These are phyloP conservation scores for Vigna angularis DNA, from an alignment of 306 rosid genomes.

Conservation along the genomic window DNA sequence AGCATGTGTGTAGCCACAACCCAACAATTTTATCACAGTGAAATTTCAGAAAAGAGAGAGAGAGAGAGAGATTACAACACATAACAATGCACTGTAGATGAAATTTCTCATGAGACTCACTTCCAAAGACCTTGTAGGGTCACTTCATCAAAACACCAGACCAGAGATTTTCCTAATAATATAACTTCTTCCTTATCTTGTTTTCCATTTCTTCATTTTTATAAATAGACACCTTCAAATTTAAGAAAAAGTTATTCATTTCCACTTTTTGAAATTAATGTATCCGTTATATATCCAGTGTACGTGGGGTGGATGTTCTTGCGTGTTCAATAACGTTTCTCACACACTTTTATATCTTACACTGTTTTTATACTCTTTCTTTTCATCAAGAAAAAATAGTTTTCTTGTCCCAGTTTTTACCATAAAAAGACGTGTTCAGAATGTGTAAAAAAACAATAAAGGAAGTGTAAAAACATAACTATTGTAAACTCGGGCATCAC, in stretches of 20 bases:
- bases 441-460: not conserved
- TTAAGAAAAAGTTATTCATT: not conserved
- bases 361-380: constrained; percentile 2
- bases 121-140: constrained; percentile 4
- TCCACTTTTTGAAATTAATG: not conserved
- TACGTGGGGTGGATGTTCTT: not conserved
- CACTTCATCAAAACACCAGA: not conserved
- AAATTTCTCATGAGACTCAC: not conserved
- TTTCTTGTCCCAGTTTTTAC: not conserved
- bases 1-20: constrained; percentile 25
- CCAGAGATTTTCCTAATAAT: not conserved
- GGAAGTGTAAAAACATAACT: too few relatives aligned
- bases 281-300: not conserved
- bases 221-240: not conserved
- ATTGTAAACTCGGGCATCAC: too few relatives aligned
- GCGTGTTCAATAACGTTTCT: not conserved
- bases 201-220: not conserved
- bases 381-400: not conserved
- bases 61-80: constrained; percentile 8
- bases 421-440: not conserved
- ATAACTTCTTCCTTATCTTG: not conserved
- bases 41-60: not conserved
- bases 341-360: not conserved
- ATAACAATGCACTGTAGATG: not conserved
- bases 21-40: constrained; percentile 5